Evolutionary conservation across 495 filamentous ascomycete genomes (phyloP).

Genomic region (Lentithecium fluviatile): DNA sequence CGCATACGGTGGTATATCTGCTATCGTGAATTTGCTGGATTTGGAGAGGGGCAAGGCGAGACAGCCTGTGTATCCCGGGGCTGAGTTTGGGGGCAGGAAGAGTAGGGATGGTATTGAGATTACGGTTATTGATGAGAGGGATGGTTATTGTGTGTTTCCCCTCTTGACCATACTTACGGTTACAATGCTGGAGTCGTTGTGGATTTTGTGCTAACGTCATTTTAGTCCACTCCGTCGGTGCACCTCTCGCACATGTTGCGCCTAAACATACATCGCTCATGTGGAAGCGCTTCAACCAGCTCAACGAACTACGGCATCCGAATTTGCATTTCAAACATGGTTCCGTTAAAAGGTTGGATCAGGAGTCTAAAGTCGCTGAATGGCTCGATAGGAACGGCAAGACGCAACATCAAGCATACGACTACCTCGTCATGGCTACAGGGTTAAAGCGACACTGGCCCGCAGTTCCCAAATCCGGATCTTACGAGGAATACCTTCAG

Average conservation of each 20-base stretch:
- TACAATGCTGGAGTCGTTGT: no score
- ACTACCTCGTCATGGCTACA: slow-evolving; percentile 62
- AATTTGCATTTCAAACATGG: slow-evolving; percentile 58
- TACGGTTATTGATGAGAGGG: slow-evolving; percentile 67
- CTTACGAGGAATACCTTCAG: slow-evolving; percentile 54
- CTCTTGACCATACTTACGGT: background rate
- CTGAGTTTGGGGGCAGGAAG: slow-evolving; percentile 32
- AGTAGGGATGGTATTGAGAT: slow-evolving; percentile 56
- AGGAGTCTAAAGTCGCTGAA: slow-evolving; percentile 42
- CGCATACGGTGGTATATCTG: slow-evolving; percentile 63
- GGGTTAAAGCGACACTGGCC: slow-evolving; percentile 63
- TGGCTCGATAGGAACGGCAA: slow-evolving; percentile 27
- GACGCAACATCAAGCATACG: slow-evolving; percentile 52
- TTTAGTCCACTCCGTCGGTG: slow-evolving; percentile 61
- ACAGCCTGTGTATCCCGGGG: slow-evolving; percentile 37
- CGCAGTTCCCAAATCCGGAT: slow-evolving; percentile 58
- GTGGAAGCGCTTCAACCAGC: slow-evolving; percentile 62
- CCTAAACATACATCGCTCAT: slow-evolving; percentile 54
- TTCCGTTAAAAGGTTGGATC: slow-evolving; percentile 54
- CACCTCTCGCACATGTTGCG: slow-evolving; percentile 60
- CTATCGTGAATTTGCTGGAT: slow-evolving; percentile 60
- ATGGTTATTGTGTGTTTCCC: slow-evolving; percentile 63
- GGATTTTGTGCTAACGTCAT: slow-evolving; percentile 2
- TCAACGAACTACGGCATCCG: slow-evolving; percentile 55
- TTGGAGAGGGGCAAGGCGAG: slow-evolving; percentile 50